phyloP scores from a whole-genome alignment of 2,329 filamentous ascomycete species.

The Colletotrichum eleusines region DNA sequence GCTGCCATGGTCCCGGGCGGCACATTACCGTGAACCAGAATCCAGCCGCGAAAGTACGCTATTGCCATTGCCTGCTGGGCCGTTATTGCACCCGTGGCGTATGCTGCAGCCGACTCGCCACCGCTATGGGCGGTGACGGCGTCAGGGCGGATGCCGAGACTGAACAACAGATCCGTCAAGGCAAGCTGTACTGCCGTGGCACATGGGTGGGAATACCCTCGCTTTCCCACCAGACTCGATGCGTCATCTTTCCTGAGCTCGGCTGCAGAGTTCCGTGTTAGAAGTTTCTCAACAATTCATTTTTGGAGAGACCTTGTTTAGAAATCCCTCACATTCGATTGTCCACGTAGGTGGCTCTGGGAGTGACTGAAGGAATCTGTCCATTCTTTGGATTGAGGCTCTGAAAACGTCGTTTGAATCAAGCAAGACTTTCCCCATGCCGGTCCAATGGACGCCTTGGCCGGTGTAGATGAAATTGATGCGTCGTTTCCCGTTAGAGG shows the following conservation, averaged over 20 bases:
- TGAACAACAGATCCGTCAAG: conserved; percentile 54
- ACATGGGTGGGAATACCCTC: conserved; percentile 45
- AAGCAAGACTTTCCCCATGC: conserved; percentile 40
- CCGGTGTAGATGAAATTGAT: conserved; percentile 42
- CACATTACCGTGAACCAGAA: conserved; percentile 43
- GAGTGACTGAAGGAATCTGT: conserved; percentile 32
- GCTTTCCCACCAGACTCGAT: conserved; percentile 45
- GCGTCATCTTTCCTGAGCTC: not conserved
- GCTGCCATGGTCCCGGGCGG: conserved; percentile 55
- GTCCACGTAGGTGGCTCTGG: not conserved
- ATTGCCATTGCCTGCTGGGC: conserved; percentile 52
- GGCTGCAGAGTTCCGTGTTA: too few relatives aligned
- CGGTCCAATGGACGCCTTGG: conserved; percentile 43
- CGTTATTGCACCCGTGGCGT: conserved; percentile 53
- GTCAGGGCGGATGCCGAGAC: conserved; percentile 49
- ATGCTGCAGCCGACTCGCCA: conserved; percentile 60
- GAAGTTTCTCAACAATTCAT: too few relatives aligned
- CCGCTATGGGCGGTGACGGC: conserved; percentile 57
- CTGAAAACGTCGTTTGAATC: conserved; percentile 28
- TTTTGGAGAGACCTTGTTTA: too few relatives aligned
- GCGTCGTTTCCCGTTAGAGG: not conserved
- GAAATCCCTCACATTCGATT: too few relatives aligned
- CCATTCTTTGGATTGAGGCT: conserved; percentile 38
- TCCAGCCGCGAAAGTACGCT: conserved; percentile 55
- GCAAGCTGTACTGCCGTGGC: conserved; percentile 55